Evolutionary conservation across 2,329 filamentous ascomycete species (phyloP), one percentile per base, ranked within the genome.

Genomic region (Alternaria ethzedia): DNA sequence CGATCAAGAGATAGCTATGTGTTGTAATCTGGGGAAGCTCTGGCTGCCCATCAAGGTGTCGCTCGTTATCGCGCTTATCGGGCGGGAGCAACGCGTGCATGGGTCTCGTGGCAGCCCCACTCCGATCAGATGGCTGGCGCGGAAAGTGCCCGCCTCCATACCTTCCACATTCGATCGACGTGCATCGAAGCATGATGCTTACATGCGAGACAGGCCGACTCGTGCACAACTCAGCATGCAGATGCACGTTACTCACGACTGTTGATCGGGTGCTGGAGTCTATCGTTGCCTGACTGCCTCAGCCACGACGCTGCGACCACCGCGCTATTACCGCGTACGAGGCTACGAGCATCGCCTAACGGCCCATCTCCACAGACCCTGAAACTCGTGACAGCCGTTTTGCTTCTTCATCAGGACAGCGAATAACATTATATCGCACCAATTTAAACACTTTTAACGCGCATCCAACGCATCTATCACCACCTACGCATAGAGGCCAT

Each of bases 51-150:
- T 64, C 64, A 67, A 20, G 66, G 66, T 69, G 55, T 63, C 47
- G 46, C 28, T 30, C 55, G 47, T 65, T 70, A 69, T 69, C 66
- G 61, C n/a, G 59, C 63, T 70, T 70, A 70, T 70, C 68, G 56
- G 47, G 21, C 28, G 49, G 49, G 49, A 52, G 15, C 54, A 47
- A 55, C 66, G 64, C 66, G 66, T 70, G 68, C 66, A 66, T 36
- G 64, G 57, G 60, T 60, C 68, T 44, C 68, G 66, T 69, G 66
- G 64, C 63, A 63, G 54, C 54, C 59, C 67, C 54, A 59, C 57
- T 45, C 8, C 15, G 45, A 59, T 67, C 62, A 61, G 59, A 56
- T 65, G 62, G 58, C 45, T 54, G 43, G 52, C n/a, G 32, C 20
- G 26, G 45, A 46, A 41, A 46, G 54, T 30, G 49, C 15, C 45